Base-by-base conservation (phyloP, 2,329 filamentous ascomycete genomes). In the Passalora sequoiae region DNA sequence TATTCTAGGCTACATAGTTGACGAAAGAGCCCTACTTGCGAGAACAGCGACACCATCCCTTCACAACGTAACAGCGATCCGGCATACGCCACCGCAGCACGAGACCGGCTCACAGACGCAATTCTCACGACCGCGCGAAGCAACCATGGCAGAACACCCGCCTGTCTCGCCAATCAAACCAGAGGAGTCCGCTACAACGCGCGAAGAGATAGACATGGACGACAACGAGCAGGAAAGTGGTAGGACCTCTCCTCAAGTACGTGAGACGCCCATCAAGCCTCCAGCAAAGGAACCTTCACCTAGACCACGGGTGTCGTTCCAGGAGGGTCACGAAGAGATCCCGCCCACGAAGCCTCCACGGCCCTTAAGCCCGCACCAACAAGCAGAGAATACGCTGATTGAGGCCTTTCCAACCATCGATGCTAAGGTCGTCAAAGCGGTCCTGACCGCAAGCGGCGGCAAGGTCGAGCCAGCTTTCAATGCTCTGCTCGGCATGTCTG, bases 391-490 rank as follows among this genome's bases (percentile, higher is more conserved):
- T 58, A 96, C 89, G 3, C 74, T 98, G 43, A 91, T 87, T 65
- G 92, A 98, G 66, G 92, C 92, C 0, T 98, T 98, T 59, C 92
- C 92, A 0, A 77, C 72, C 43, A 86, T 96, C 48, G 92, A 98
- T 41, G 64, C 70, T 6, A 66, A 80, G 32, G 84, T 98, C 35
- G 78, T 98, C 65, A 94, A 83, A 66, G 92, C 92, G 21, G 85
- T 98, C 0, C 70, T 98, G 52, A 76, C 78, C 17, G 92, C 92
- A 10, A 97, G 92, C 64, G 77, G 82, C 46, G 91, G 89, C 47
- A 81, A 84, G 59, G 82, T 97, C 36, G 92, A 98, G 66, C 86
- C 88, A 22, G 91, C 92, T 10, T 98, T 98, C 70, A 92, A 96
- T 69, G 92, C 92, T 25, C 76, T 98, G 31, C 75, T 98, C 32